Evolutionary conservation across 148 eudicot genomes (phyloP).

Genomic region (Heliamphora exappendiculata): DNA sequence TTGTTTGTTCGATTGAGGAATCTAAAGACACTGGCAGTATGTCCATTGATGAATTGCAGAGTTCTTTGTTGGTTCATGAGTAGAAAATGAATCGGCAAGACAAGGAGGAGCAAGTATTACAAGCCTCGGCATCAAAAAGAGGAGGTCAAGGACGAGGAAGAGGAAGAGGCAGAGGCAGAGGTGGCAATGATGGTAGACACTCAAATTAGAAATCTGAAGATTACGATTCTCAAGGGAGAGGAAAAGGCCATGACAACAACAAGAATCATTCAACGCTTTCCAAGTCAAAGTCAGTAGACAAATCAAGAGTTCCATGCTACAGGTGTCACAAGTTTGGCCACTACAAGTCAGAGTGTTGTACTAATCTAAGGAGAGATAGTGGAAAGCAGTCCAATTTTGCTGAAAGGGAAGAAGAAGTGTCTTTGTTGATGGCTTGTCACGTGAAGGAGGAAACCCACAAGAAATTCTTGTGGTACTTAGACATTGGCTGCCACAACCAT

Average conservation of each 20-base stretch:
- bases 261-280: too few species aligned
- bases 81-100: constrained; percentile 13
- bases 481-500: neutral
- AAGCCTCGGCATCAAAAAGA: constrained; percentile 1
- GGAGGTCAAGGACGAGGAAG: too few species aligned
- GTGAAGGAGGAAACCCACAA: neutral
- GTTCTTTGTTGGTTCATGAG: constrained; percentile 23
- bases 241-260: neutral
- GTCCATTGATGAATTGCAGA: constrained; percentile 19
- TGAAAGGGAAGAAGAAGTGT: neutral
- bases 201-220: too few species aligned
- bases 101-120: constrained; percentile 17
- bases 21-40: constrained; percentile 14
- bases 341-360: neutral
- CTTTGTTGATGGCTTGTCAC: neutral
- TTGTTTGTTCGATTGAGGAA: constrained; percentile 16
- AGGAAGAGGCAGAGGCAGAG: too few species aligned
- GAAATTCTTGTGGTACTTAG: neutral
- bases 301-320: neutral
- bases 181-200: neutral
- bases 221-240: too few species aligned
- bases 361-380: neutral
- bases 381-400: neutral
- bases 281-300: neutral
- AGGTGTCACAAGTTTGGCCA: neutral